Conservation (phyloP, 169 alveolate genomes). For the Plasmodium vivax region DNA sequence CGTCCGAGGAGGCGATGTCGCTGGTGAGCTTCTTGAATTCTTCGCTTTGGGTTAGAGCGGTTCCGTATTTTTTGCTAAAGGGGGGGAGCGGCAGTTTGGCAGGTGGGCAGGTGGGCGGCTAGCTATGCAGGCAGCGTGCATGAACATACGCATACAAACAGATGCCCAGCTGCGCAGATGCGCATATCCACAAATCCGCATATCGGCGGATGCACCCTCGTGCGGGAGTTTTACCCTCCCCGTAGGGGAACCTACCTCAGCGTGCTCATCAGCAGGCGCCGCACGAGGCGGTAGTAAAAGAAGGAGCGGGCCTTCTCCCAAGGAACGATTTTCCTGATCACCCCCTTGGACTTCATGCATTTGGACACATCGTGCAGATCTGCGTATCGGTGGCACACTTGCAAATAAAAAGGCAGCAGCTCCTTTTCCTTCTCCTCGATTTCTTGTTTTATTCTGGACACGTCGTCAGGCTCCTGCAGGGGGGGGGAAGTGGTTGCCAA, state of each 20-base stretch:
- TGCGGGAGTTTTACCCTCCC: not conserved
- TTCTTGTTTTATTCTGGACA: constrained; percentile 67
- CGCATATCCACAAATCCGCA: not conserved
- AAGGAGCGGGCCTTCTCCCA: constrained; percentile 86
- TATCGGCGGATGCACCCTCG: not conserved
- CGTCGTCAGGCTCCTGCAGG: constrained; percentile 43
- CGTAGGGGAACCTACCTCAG: constrained; percentile 58
- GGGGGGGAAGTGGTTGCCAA: constrained; percentile 1
- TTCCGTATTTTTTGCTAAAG: constrained; percentile 35
- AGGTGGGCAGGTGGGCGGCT: not conserved
- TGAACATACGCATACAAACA: not conserved
- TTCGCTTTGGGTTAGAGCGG: constrained; percentile 3
- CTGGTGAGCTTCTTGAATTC: constrained; percentile 29
- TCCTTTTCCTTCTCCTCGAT: constrained; percentile 78
- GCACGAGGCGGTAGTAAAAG: constrained; percentile 82
- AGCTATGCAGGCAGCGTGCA: not conserved
- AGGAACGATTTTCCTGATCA: constrained; percentile 80
- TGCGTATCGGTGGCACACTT: constrained; percentile 86
- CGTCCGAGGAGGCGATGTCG: constrained; percentile 7
- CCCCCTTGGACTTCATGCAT: constrained; percentile 90
- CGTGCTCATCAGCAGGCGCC: constrained; percentile 79
- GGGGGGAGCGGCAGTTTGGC: not conserved
- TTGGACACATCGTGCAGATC: constrained; percentile 89
- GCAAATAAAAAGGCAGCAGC: constrained; percentile 78
- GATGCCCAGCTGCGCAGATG: not conserved